phyloP scores from a whole-genome alignment of 192 early-diverging fungal genomes.

The Podila verticillata region DNA sequence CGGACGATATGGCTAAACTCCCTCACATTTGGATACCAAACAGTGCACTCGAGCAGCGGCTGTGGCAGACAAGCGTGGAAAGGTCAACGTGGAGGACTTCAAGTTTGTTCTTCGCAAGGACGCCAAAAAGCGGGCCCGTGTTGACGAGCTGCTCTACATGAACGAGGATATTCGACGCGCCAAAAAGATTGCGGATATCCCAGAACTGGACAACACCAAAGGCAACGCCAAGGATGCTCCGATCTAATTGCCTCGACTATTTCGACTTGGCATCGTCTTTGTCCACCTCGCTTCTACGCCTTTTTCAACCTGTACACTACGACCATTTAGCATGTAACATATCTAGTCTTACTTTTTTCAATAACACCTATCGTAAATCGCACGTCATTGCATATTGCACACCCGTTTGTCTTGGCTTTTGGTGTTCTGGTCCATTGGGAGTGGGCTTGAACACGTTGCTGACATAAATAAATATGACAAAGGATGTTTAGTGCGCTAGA shows the following conservation, averaged over 20 bases:
- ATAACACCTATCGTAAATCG: too few species aligned
- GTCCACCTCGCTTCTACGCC: not conserved
- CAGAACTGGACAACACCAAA: slow-evolving; percentile 46
- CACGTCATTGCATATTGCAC: too few species aligned
- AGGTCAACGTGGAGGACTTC: slow-evolving; percentile 79
- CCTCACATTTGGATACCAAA: not conserved
- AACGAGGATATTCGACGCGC: slow-evolving; percentile 80
- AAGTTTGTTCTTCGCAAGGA: slow-evolving; percentile 80
- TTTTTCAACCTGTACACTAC: not conserved
- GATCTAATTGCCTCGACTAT: slow-evolving; percentile 4
- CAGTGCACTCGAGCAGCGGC: slow-evolving; percentile 67
- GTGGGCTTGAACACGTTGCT: too few species aligned
- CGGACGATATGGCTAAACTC: not conserved
- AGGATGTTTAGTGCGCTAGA: too few species aligned
- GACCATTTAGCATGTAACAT: not conserved
- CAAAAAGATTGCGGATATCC: slow-evolving; percentile 50
- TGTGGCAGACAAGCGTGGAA: slow-evolving; percentile 61
- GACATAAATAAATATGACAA: too few species aligned
- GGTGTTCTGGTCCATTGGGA: too few species aligned
- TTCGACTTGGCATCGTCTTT: not conserved
- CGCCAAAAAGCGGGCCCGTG: slow-evolving; percentile 84
- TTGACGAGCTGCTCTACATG: slow-evolving; percentile 83
- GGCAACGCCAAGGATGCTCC: slow-evolving; percentile 36
- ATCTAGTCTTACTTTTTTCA: not conserved
- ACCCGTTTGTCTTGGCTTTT: too few species aligned